Percentiles rank a stretch among this genome's conserved stretches.
phyloP scores from a whole-genome alignment of 805 yeast genomes.

The Candida ipomoeae region DNA sequence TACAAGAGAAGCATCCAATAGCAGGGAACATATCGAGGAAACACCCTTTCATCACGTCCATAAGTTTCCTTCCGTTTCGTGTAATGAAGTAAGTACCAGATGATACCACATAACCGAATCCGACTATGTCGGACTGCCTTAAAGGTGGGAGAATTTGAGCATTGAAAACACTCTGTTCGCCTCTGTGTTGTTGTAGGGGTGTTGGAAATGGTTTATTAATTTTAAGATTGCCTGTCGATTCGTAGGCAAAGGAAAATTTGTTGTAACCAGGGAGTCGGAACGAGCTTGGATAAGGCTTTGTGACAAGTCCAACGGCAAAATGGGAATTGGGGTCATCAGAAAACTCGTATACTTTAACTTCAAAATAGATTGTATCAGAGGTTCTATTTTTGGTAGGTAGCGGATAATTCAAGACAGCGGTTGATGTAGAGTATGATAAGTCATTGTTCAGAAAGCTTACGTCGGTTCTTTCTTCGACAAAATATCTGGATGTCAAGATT shows the following conservation, averaged over 20 bases:
- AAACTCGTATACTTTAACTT: slow-evolving; percentile 41
- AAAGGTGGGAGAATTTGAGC: slow-evolving; percentile 50
- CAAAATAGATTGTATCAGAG: slow-evolving; percentile 56
- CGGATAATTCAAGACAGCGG: slow-evolving; percentile 37
- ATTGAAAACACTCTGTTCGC: slow-evolving; percentile 37
- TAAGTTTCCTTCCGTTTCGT: slow-evolving; percentile 50
- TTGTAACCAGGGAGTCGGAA: slow-evolving; percentile 74
- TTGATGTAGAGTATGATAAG: slow-evolving; percentile 36
- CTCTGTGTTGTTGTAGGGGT: slow-evolving; percentile 40
- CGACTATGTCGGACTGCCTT: slow-evolving; percentile 50
- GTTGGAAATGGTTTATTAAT: slow-evolving; percentile 60
- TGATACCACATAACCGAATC: slow-evolving; percentile 48
- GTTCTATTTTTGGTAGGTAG: slow-evolving; percentile 36
- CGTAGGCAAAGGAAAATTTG: slow-evolving; percentile 67
- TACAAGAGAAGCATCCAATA: slow-evolving; percentile 46
- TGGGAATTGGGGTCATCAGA: slow-evolving; percentile 38
- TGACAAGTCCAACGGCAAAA: slow-evolving; percentile 62
- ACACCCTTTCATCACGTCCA: slow-evolving; percentile 49
- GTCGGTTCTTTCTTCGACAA: slow-evolving; percentile 40
- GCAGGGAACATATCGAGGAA: slow-evolving; percentile 51
- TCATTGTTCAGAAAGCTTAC: slow-evolving; percentile 34
- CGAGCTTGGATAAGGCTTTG: slow-evolving; percentile 65
- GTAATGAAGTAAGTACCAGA: slow-evolving; percentile 51
- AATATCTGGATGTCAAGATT: slow-evolving; percentile 28
- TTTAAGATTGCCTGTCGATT: slow-evolving; percentile 65